phyloP scores from a whole-genome alignment of 495 filamentous ascomycete genomes.

The Neurospora terricola region DNA sequence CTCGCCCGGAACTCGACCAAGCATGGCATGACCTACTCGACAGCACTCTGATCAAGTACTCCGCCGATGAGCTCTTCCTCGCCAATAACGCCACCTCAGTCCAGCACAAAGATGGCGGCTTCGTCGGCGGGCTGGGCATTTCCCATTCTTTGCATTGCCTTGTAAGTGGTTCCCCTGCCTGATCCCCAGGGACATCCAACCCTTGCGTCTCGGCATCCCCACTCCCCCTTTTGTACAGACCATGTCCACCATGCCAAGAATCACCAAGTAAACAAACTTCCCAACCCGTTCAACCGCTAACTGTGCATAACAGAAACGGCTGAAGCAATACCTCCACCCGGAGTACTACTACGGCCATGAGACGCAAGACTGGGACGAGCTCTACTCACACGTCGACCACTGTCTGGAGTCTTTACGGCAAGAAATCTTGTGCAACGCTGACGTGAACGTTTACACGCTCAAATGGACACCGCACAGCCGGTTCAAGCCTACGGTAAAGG shows the following conservation, averaged over 20 bases:
- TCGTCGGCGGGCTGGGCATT: conserved; percentile 10
- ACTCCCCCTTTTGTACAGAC: background rate
- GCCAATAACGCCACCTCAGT: conserved; percentile 8
- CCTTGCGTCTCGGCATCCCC: background rate
- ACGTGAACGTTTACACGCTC: conserved; percentile 10
- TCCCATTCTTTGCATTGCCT: conserved; percentile 15
- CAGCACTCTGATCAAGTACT: conserved; percentile 6
- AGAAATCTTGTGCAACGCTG: conserved; percentile 6
- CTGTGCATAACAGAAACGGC: conserved; percentile 13
- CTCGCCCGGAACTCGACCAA: conserved; percentile 12
- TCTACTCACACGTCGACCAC: conserved; percentile 12
- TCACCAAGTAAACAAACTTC: background rate
- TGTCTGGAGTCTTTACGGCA: conserved; percentile 13
- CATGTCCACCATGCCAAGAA: background rate
- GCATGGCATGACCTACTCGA: conserved; percentile 14
- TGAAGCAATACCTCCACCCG: conserved; percentile 17
- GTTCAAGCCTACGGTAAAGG: conserved; percentile 5
- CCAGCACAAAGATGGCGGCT: conserved; percentile 11
- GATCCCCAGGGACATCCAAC: no score
- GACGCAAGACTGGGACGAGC: conserved; percentile 7
- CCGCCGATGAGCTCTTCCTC: conserved; percentile 4
- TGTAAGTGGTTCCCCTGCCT: background rate
- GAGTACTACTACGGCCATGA: conserved; percentile 11
- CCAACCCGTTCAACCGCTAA: background rate
- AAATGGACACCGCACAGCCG: conserved; percentile 10